A percentile compares a stretch with the other conserved stretches of the same genome.
Evolutionary conservation across 768 basidiomycete species (phyloP).

Genomic region (Boletus vermiculosoides): DNA sequence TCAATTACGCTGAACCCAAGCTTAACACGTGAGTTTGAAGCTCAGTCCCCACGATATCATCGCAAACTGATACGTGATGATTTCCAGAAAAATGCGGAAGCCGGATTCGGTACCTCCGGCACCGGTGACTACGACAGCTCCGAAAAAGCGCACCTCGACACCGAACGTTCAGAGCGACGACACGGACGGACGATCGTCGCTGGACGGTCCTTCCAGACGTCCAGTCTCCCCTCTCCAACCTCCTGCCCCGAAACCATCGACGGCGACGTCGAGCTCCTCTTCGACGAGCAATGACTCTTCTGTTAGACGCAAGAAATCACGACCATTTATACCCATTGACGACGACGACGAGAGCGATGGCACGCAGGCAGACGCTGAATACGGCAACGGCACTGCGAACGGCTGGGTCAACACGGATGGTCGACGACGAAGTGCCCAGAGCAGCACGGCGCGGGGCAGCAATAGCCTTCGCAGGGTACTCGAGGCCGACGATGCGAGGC

Average conservation of each 20-base stretch:
- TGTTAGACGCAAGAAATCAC: slow-evolving; percentile 54
- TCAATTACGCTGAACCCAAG: slow-evolving; percentile 87
- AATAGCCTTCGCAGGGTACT: slow-evolving; percentile 33
- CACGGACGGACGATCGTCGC: slow-evolving; percentile 39
- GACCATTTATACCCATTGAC: slow-evolving; percentile 43
- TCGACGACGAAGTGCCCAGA: slow-evolving; percentile 44
- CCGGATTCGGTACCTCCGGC: slow-evolving; percentile 55
- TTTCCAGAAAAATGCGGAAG: slow-evolving; percentile 81
- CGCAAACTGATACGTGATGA: slow-evolving; percentile 7
- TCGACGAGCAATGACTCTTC: slow-evolving; percentile 23
- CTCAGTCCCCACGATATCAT: background rate
- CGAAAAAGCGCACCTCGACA: slow-evolving; percentile 46
- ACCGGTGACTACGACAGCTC: slow-evolving; percentile 26
- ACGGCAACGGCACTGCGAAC: slow-evolving; percentile 36
- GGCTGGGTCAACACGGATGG: slow-evolving; percentile 60
- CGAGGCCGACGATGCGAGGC: slow-evolving; percentile 52
- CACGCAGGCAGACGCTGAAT: slow-evolving; percentile 71
- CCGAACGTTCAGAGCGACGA: slow-evolving; percentile 37
- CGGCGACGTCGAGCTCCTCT: slow-evolving; percentile 35
- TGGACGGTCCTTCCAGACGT: slow-evolving; percentile 36
- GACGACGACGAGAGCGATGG: slow-evolving; percentile 65
- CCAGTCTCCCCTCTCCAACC: slow-evolving; percentile 30
- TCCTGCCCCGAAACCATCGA: slow-evolving; percentile 38
- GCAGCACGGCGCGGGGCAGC: slow-evolving; percentile 15
- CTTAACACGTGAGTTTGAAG: slow-evolving; percentile 69